Evolutionary conservation across 495 filamentous ascomycete species (phyloP), one percentile per base, ranked within the genome.

Genomic region (Geoglossum glabrum): DNA sequence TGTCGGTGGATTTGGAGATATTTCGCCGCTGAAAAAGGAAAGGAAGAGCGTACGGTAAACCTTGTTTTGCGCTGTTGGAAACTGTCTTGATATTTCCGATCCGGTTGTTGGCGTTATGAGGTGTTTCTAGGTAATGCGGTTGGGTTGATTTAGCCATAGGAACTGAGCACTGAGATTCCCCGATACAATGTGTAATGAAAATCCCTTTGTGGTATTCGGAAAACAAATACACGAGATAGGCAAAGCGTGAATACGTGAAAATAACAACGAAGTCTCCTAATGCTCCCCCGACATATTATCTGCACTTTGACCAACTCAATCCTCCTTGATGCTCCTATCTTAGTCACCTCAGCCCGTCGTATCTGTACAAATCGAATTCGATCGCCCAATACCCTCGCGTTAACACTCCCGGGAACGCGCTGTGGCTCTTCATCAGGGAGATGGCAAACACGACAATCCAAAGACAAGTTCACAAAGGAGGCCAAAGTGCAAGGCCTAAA

Each of bases 21-120:
- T 95, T 67, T 87, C 83, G 38, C 89, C 89, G 6, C 68, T 95
- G 57, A 95, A 95, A 72, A 79, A 76, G 69, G 82, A 92, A 61
- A 80, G 79, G 63, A 83, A 77, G 66, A 70, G 70, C 51, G 69
- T 28, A 23, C 10, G 30, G 19, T 52, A 30, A 52, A 5, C 30
- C 17, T 21, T 3, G 4, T 21, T 45, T 21, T 15, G 9, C 36
- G 5, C 13, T 9, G 13, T 17, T 40, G 36, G 36, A 40, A 17
- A 40, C 17, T 45, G 17, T 21, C 10, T 21, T 19, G n/a, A 19
- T 10, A 2, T 3, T 34, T 52, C 19, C 11, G n/a, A 15, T 38
- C 9, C n/a, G 30, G 57, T 30, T 56, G 46, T n/a, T 19, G 55
- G 27, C 55, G 54, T 50, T 57, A 6, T 33, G 50, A 23, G 31